Conservation (phyloP, 768 basidiomycete genomes). For the Calocybe cyanea region DNA sequence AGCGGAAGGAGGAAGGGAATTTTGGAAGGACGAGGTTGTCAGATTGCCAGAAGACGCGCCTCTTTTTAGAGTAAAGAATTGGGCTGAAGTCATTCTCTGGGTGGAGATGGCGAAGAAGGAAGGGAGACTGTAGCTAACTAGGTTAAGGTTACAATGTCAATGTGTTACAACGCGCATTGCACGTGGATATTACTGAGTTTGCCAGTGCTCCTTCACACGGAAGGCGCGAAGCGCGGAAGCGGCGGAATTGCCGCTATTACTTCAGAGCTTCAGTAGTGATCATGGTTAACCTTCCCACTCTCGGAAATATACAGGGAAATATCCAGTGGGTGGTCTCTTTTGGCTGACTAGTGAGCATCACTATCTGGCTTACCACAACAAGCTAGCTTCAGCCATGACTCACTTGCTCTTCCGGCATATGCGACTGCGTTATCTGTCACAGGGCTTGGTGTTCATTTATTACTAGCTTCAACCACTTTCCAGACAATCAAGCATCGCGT, state of each 20-base stretch:
- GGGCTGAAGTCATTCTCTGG: slow-evolving; percentile 55
- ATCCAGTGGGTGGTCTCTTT: too few relatives aligned
- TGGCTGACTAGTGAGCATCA: too few relatives aligned
- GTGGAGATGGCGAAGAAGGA: slow-evolving; percentile 30
- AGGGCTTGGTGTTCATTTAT: slow-evolving; percentile 11
- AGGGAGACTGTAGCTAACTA: slow-evolving; percentile 15
- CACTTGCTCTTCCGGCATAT: slow-evolving; percentile 16
- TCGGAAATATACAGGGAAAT: too few relatives aligned
- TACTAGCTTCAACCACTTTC: slow-evolving; percentile 4
- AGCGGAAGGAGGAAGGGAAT: slow-evolving; percentile 43
- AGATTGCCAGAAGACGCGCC: slow-evolving; percentile 46
- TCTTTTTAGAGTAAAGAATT: slow-evolving; percentile 54
- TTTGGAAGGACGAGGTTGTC: slow-evolving; percentile 55
- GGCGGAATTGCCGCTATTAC: too few relatives aligned
- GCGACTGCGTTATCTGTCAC: slow-evolving; percentile 14
- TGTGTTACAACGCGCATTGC: too few relatives aligned
- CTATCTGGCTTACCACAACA: neutral
- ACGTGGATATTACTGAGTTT: too few relatives aligned
- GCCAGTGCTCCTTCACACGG: too few relatives aligned
- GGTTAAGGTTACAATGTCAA: too few relatives aligned
- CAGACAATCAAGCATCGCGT: neutral
- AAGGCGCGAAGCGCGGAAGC: too few relatives aligned
- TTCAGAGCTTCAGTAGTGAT: too few relatives aligned
- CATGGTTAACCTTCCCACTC: too few relatives aligned
- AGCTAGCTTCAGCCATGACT: slow-evolving; percentile 7